These are phyloP conservation scores for Cladorrhinum sp. DNA, from an alignment of 2,329 filamentous ascomycete genomes.

Conservation along the genomic window DNA sequence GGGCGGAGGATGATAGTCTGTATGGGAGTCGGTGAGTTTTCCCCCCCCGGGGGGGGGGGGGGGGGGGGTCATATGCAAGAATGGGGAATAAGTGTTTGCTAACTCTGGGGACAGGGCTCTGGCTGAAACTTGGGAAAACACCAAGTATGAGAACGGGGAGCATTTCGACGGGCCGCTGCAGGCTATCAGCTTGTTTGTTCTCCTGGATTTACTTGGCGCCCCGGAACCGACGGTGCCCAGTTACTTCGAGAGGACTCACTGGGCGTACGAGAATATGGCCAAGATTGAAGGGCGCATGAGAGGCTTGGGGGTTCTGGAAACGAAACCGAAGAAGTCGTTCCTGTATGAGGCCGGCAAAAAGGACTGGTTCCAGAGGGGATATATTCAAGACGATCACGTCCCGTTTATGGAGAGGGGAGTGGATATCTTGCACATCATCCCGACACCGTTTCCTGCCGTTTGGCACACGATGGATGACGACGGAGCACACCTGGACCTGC, in stretches of 20 bases:
- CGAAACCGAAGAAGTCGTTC: conserved; percentile 50
- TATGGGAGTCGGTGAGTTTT: conserved; percentile 75
- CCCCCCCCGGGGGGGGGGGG: too few species aligned
- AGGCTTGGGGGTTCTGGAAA: conserved; percentile 49
- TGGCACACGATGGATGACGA: conserved; percentile 89
- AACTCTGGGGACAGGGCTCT: conserved; percentile 51
- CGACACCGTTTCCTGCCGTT: conserved; percentile 72
- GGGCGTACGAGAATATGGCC: conserved; percentile 63
- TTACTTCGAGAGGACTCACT: conserved; percentile 68
- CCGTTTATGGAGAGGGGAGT: conserved; percentile 88
- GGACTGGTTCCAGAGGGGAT: conserved; percentile 47
- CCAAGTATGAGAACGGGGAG: conserved; percentile 67
- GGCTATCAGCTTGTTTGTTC: conserved; percentile 69
- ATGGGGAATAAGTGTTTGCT: conserved; percentile 2
- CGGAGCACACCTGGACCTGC: conserved; percentile 75
- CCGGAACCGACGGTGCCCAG: conserved; percentile 57
- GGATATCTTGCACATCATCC: conserved; percentile 85
- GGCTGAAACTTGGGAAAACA: conserved; percentile 75
- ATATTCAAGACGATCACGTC: conserved; percentile 81
- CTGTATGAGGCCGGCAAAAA: conserved; percentile 61
- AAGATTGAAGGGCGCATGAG: conserved; percentile 57
- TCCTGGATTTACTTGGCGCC: conserved; percentile 58
- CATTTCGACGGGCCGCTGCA: conserved; percentile 70
- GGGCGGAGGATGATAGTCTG: conserved; percentile 78
- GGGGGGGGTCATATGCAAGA: too few species aligned